Base-by-base conservation (phyloP, 768 basidiomycete genomes). In the Mycena chlorophos region DNA sequence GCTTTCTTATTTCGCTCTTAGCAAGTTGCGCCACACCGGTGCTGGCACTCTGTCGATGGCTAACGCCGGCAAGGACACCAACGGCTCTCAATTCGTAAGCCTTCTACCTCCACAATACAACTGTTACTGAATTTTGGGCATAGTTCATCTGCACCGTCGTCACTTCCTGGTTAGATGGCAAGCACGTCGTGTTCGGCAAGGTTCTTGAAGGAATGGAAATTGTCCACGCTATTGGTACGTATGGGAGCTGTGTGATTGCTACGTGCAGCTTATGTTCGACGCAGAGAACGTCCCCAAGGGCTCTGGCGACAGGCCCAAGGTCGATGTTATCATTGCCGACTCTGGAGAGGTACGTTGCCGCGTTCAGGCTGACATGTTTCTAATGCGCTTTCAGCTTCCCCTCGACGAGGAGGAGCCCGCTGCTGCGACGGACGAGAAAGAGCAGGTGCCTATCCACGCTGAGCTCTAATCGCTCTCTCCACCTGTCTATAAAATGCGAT, bases 191-290 rank as follows among this genome's bases (percentile, higher is more conserved):
- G 34, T 97, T 98, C 61, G 96, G 96, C 50, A 85, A 85, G 63
- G 90, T 98, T 49, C 56, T 97, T 29, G 92, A 97, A 55, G 96
- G 96, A 46, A 90, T 96, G 90, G 89, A 95, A 59, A 75, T 98
- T 54, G 79, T 98, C 31, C 68, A 76, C 55, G 71, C 73, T 10
- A 93, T 98, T 53, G 90, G 91, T 91, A 23, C 40, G 80, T 28
- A 29, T 25, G 25, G 16, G 19, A 2, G n/a, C 46, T 45, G 14
- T 23, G 22, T 38, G 26, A n/a, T 16, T n/a, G 3, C n/a, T 13
- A 22, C 29, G 26, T 25, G 16, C 14, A 50, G 31, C 22, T 58
- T 56, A 55, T 67, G 20, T 39, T 25, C 22, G n/a, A 2, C 59
- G 16, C 68, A 92, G 92, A 97, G 77, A 77, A 85, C 59, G 85